Base-by-base conservation (phyloP, 2,329 filamentous ascomycete genomes). In the Pseudovirgaria hyperparasitica region DNA sequence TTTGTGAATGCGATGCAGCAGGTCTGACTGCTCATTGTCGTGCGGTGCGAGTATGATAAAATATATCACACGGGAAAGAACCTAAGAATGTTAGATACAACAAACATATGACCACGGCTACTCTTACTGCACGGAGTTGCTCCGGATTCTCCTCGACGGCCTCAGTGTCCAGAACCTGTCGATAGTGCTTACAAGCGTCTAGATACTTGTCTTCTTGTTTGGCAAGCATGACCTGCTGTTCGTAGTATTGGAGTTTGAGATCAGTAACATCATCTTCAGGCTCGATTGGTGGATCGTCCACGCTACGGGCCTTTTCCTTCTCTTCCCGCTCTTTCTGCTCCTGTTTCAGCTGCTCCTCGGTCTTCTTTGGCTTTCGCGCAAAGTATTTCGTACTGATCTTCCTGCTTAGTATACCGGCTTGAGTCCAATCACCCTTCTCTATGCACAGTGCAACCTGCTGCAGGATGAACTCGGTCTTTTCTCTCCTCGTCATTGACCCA, bases 401-500 rank as follows among this genome's bases (percentile, higher is more conserved):
- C 53, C 90, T 80, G 54, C 78, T 84, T 27, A 98, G 66, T 44
- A 98, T 94, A 26, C 76, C 76, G 16, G 87, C 90, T 55, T 98
- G 92, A 44, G 79, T 92, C 86, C 86, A 98, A 54, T 98, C 90
- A 31, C 76, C 81, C 46, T 76, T 87, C 59, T 94, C 80, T 54
- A 98, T 96, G 62, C 90, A 98, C 27, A 98, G 70, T 18, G 76
- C 71, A 21, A 96, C 87, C 58, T 98, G 90, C 36, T 92, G 82
- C 28, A 98, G 67, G 48, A 98, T 98, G 54, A 98, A 98, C 49
- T 96, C 90, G 4, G 86, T 94, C 76, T 98, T 98, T 57, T 98
- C 90, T 43, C 90, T 73, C 44, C 90, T 72, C 37, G 84, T 80
- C 90, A 98, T 98, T 13, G 87, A 96, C 6, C 90, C 90, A 54